These are phyloP conservation scores for Drechslerella coelobrocha DNA, from an alignment of 2,329 filamentous ascomycete species.

Conservation along the genomic window DNA sequence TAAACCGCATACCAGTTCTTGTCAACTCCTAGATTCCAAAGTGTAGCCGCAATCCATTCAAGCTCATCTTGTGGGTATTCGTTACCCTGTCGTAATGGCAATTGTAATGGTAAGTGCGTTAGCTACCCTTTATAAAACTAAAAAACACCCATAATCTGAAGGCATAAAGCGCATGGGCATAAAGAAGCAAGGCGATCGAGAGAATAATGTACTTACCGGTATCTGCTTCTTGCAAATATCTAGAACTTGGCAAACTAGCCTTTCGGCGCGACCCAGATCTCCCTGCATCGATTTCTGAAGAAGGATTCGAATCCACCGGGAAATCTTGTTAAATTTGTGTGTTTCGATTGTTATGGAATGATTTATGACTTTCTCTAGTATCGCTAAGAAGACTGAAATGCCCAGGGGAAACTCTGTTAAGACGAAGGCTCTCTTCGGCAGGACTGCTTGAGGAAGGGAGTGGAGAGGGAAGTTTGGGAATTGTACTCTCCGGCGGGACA, in stretches of 20 bases:
- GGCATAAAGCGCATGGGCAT: too few species aligned
- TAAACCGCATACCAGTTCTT: conserved; percentile 52
- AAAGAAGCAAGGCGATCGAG: too few species aligned
- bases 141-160: too few species aligned
- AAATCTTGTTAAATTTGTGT: conserved; percentile 59
- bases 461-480: conserved; percentile 5
- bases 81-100: conserved; percentile 36
- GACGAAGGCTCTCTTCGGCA: too few species aligned
- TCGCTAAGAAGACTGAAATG: conserved; percentile 14
- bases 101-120: conserved; percentile 52
- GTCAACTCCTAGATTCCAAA: conserved; percentile 55
- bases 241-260: conserved; percentile 36
- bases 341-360: conserved; percentile 57
- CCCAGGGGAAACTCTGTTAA: too few species aligned
- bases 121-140: background rate
- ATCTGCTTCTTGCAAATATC: conserved; percentile 36
- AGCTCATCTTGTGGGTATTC: conserved; percentile 72
- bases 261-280: conserved; percentile 23
- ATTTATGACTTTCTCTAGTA: conserved; percentile 39
- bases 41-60: conserved; percentile 71
- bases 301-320: conserved; percentile 53
- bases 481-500: conserved; percentile 51
- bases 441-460: background rate
- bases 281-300: conserved; percentile 45
- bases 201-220: conserved; percentile 5